These are phyloP conservation scores for Hibiscus mutabilis DNA, from an alignment of 345 rosid species.

Conservation along the genomic window DNA sequence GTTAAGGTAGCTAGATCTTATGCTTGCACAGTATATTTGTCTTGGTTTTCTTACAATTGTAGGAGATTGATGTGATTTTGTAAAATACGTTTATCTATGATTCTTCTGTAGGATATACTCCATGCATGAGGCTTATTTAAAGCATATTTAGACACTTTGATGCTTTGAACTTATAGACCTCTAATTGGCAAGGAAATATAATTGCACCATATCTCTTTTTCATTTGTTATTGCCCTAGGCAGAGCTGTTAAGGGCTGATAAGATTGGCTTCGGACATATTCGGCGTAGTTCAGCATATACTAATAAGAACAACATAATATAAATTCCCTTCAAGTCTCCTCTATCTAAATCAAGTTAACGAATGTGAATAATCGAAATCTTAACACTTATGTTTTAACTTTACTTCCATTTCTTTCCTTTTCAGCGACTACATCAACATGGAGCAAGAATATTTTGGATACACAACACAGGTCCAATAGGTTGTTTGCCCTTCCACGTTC, in stretches of 20 bases:
- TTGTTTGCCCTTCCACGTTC: conserved; percentile 23
- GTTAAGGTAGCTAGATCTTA: conserved; percentile 2
- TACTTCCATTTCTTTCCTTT: neutral
- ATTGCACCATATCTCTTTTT: neutral
- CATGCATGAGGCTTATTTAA: neutral
- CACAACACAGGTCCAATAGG: conserved; percentile 41
- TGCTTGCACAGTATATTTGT: neutral
- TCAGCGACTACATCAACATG: conserved; percentile 15
- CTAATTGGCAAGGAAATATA: neutral
- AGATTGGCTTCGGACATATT: neutral
- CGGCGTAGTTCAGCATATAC: neutral
- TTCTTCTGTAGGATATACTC: no score
- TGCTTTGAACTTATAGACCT: neutral
- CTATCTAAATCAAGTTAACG: neutral
- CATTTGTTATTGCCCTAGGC: neutral
- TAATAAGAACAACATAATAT: neutral
- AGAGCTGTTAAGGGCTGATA: neutral
- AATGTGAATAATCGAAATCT: neutral
- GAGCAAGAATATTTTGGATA: conserved; percentile 36
- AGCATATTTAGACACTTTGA: neutral
- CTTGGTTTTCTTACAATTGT: neutral
- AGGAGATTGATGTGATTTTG: neutral
- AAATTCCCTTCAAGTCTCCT: neutral
- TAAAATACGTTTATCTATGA: neutral
- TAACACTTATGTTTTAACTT: neutral